Conservation (phyloP, 2,329 filamentous ascomycete species). For the Pseudogymnoascus sp. region DNA sequence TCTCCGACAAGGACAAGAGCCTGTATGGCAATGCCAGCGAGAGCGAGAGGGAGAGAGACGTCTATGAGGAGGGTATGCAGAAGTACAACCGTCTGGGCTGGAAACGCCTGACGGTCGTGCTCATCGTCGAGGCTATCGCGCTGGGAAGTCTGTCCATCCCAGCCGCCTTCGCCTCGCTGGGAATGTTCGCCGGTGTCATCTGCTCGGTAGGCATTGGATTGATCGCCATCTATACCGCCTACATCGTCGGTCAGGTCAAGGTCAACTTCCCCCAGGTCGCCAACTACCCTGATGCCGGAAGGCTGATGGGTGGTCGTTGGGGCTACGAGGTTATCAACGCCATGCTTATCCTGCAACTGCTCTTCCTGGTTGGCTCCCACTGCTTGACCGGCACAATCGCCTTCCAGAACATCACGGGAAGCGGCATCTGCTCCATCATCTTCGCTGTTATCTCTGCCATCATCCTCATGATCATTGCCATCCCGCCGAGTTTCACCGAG, state of each 20-base stretch:
- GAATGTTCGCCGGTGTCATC: slow-evolving; percentile 24
- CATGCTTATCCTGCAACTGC: slow-evolving; percentile 45
- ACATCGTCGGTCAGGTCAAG: slow-evolving; percentile 33
- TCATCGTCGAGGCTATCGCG: slow-evolving; percentile 44
- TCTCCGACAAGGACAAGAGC: slow-evolving; percentile 3
- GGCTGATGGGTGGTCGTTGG: slow-evolving; percentile 43
- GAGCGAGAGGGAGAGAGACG: slow-evolving; percentile 10
- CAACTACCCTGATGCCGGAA: slow-evolving; percentile 45
- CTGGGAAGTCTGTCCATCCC: slow-evolving; percentile 29
- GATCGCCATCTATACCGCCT: slow-evolving; percentile 37
- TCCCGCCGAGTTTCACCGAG: slow-evolving; percentile 51
- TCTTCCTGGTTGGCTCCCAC: slow-evolving; percentile 58
- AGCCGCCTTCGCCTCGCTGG: slow-evolving; percentile 21
- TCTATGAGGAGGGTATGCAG: slow-evolving; percentile 17
- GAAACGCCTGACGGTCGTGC: slow-evolving; percentile 42
- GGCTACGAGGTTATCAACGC: slow-evolving; percentile 46
- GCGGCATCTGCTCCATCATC: slow-evolving; percentile 48
- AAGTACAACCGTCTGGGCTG: slow-evolving; percentile 33
- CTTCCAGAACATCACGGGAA: slow-evolving; percentile 48
- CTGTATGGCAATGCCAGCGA: slow-evolving; percentile 14
- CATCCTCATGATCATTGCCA: slow-evolving; percentile 44
- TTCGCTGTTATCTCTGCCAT: slow-evolving; percentile 45
- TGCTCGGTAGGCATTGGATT: slow-evolving; percentile 20
- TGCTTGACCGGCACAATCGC: slow-evolving; percentile 54
- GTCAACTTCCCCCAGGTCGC: slow-evolving; percentile 22